phyloP scores from a whole-genome alignment of 2,329 filamentous ascomycete species.

The Drechslera avenae region DNA sequence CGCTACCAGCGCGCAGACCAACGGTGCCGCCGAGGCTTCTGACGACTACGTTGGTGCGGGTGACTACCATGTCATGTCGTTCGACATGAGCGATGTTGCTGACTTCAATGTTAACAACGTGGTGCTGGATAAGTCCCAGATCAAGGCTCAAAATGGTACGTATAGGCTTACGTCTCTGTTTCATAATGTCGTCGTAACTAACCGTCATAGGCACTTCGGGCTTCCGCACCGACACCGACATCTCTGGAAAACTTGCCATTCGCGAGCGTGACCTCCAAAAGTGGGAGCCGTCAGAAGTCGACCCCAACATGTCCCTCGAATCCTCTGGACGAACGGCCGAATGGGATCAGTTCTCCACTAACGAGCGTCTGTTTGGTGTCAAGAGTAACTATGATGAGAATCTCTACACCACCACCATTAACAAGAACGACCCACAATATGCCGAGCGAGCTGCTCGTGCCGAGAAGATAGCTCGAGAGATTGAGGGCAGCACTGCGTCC shows the following conservation, averaged over 20 bases:
- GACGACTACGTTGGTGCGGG: constrained; percentile 55
- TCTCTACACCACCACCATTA: constrained; percentile 89
- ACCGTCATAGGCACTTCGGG: constrained; percentile 52
- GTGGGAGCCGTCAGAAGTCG: constrained; percentile 74
- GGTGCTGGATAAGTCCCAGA: constrained; percentile 56
- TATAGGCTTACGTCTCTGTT: constrained; percentile 4
- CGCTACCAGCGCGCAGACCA: constrained; percentile 50
- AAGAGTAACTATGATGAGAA: constrained; percentile 93
- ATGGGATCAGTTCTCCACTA: constrained; percentile 96
- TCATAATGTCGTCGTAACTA: constrained; percentile 58
- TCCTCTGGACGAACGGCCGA: constrained; percentile 48
- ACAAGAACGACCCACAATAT: constrained; percentile 83
- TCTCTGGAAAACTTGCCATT: constrained; percentile 73
- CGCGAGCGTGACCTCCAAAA: constrained; percentile 78
- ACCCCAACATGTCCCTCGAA: constrained; percentile 74
- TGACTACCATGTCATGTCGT: constrained; percentile 61
- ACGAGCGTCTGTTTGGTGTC: constrained; percentile 84
- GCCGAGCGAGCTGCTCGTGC: constrained; percentile 74
- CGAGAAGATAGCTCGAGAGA: constrained; percentile 85
- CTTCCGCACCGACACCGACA: constrained; percentile 88
- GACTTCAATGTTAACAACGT: constrained; percentile 62
- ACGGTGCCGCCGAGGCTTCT: constrained; percentile 50
- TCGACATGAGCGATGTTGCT: constrained; percentile 65
- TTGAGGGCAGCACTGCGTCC: constrained; percentile 73
- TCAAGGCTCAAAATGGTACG: constrained; percentile 64